phyloP scores from a whole-genome alignment of 140 eudicot genomes.

The Senecio squalidus region DNA sequence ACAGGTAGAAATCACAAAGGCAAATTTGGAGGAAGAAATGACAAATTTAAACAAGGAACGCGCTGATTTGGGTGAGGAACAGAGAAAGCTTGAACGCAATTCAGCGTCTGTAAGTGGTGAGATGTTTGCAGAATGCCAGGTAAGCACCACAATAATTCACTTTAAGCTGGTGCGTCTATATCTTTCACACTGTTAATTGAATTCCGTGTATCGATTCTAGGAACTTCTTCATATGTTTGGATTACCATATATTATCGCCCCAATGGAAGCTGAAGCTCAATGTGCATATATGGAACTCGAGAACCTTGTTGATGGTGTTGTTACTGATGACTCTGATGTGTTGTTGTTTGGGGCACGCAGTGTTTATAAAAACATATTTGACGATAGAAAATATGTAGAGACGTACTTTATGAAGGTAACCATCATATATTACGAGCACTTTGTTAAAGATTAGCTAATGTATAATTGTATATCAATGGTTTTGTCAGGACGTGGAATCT shows the following conservation, averaged over 20 bases:
- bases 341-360: constrained; percentile 88
- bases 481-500: constrained; percentile 71
- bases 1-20: constrained; percentile 34
- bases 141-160: too few species aligned
- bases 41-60: constrained; percentile 50
- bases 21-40: constrained; percentile 68
- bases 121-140: constrained; percentile 98
- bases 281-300: constrained; percentile 94
- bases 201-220: constrained; percentile 31
- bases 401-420: constrained; percentile 87
- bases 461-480: background rate
- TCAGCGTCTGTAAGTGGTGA: constrained; percentile 84
- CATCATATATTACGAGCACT: background rate
- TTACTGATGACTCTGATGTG: constrained; percentile 96
- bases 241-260: constrained; percentile 92
- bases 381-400: constrained; percentile 98
- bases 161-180: background rate
- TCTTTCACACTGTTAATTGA: constrained; percentile 2
- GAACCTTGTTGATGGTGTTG: constrained; percentile 95
- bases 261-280: constrained; percentile 99
- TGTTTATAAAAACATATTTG: constrained; percentile 91
- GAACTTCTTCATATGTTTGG: constrained; percentile 99
- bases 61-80: constrained; percentile 61
- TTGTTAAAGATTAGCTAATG: background rate
- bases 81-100: constrained; percentile 85